Evolutionary conservation across 169 alveolate genomes (phyloP).

Genomic region (Eimeria maxima): DNA sequence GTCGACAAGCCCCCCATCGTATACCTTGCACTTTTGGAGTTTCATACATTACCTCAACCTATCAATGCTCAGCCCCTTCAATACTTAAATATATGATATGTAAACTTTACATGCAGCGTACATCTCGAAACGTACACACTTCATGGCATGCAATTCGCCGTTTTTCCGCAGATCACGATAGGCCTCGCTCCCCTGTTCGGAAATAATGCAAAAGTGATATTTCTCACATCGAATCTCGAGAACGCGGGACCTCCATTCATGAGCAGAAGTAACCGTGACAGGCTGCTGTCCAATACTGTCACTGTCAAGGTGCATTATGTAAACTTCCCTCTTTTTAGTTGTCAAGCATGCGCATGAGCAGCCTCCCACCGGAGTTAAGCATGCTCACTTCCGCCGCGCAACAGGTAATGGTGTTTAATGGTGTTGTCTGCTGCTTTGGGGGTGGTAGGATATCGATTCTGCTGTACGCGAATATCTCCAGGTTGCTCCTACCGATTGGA

Average conservation of each 20-base stretch:
- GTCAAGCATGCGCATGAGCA: background rate
- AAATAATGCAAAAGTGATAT: background rate
- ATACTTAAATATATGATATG: background rate
- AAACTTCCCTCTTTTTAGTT: background rate
- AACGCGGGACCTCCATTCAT: conserved; percentile 15
- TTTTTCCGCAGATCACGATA: conserved; percentile 28
- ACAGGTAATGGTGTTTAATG: background rate
- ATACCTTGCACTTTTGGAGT: background rate
- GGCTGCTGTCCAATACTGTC: background rate
- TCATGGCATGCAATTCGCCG: background rate
- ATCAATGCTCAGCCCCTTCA: background rate
- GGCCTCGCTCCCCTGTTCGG: conserved; percentile 34
- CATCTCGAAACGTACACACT: background rate
- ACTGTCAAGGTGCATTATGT: background rate
- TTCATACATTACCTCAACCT: background rate
- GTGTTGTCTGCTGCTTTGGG: background rate
- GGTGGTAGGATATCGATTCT: conserved; percentile 33
- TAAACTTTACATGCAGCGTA: too few relatives aligned
- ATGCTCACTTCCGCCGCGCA: background rate
- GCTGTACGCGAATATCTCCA: conserved; percentile 11
- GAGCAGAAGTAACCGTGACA: conserved; percentile 27
- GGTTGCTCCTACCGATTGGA: background rate
- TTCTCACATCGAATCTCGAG: background rate
- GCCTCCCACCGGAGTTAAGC: background rate
- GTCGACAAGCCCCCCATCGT: background rate